These are phyloP conservation scores for Zygosaccharomyces pseudobailii DNA, from an alignment of 1,139 yeast species.

Conservation along the genomic window DNA sequence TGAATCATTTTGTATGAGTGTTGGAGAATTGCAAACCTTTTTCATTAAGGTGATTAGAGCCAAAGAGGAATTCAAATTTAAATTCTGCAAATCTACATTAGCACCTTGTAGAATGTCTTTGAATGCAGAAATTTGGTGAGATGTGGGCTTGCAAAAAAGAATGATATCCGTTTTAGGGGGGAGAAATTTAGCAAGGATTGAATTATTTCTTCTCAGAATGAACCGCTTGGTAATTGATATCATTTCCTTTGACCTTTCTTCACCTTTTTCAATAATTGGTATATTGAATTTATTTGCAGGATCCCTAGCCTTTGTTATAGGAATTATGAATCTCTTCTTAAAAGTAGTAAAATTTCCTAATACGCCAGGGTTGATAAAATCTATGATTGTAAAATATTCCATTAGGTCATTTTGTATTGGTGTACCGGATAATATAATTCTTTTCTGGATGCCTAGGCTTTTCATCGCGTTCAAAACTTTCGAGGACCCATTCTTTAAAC, in stretches of 20 bases:
- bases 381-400: constrained; percentile 77
- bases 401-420: constrained; percentile 89
- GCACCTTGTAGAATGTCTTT: constrained; percentile 39
- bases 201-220: constrained; percentile 70
- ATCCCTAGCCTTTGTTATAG: constrained; percentile 72
- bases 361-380: constrained; percentile 80
- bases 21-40: constrained; percentile 81
- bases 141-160: constrained; percentile 72
- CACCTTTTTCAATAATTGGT: constrained; percentile 51
- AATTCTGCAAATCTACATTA: constrained; percentile 39
- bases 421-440: constrained; percentile 78
- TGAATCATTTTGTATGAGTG: constrained; percentile 46
- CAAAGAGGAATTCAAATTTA: constrained; percentile 45
- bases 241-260: constrained; percentile 55
- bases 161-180: constrained; percentile 79
- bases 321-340: constrained; percentile 61
- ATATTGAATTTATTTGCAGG: constrained; percentile 54
- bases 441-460: constrained; percentile 49
- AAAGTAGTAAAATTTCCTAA: constrained; percentile 63
- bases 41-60: constrained; percentile 69
- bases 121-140: constrained; percentile 54
- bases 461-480: constrained; percentile 64
- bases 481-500: constrained; percentile 66
- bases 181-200: constrained; percentile 57
- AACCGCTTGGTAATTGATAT: constrained; percentile 60